Conservation (phyloP, 139 green algal genomes). For the Chlorella sp. region DNA sequence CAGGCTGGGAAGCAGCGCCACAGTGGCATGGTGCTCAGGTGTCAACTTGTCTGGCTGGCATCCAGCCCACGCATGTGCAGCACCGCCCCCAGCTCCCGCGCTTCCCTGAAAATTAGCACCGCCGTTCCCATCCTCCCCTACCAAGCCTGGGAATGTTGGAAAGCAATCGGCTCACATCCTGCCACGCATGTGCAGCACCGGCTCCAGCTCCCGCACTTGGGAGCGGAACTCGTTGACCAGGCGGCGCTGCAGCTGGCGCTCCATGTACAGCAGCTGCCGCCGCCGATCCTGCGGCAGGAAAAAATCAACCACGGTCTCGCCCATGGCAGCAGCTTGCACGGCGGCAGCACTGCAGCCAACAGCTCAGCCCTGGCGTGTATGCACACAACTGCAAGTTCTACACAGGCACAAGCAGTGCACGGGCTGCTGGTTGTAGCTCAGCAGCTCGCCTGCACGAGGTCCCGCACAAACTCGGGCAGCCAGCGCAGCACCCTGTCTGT, state of each 20-base stretch:
- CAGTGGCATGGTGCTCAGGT: too few relatives aligned
- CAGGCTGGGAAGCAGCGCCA: too few relatives aligned
- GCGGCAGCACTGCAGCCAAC: too few relatives aligned
- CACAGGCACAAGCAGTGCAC: too few relatives aligned
- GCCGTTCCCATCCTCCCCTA: too few relatives aligned
- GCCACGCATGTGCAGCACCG: constrained; percentile 36
- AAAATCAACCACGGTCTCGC: too few relatives aligned
- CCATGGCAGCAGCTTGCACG: too few relatives aligned
- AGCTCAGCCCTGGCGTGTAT: too few relatives aligned
- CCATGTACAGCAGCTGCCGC: constrained; percentile 29
- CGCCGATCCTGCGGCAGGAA: constrained; percentile 24
- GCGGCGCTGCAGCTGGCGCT: constrained; percentile 30
- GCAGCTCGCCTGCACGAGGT: background rate
- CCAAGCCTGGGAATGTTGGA: too few relatives aligned
- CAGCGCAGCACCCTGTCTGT: constrained; percentile 21
- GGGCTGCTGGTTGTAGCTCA: background rate
- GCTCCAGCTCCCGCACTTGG: constrained; percentile 33
- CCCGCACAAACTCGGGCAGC: constrained; percentile 12
- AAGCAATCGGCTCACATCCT: background rate
- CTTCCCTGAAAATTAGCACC: background rate
- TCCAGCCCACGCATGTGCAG: background rate
- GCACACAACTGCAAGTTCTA: too few relatives aligned
- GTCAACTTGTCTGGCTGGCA: background rate
- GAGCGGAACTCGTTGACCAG: constrained; percentile 38
- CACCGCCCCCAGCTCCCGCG: background rate